Base-by-base conservation (phyloP, 2,329 filamentous ascomycete species). In the Fonsecaea erecta region DNA sequence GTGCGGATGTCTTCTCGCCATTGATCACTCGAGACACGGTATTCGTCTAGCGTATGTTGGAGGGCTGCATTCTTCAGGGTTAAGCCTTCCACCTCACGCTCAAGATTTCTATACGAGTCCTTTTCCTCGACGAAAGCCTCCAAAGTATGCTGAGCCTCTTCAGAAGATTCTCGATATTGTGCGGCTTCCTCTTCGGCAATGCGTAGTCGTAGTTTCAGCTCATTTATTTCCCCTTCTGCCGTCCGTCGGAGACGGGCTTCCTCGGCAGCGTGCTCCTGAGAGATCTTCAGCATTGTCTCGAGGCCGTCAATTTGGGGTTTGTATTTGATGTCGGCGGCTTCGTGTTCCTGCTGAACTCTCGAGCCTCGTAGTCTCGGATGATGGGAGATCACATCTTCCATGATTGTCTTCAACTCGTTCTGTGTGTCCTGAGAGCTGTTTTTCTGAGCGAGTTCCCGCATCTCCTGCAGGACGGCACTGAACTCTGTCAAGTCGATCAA, bases 211-310 rank as follows among this genome's bases (percentile, higher is more conserved):
- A 87, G 84, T 76, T 93, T 88, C n/a, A 88, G 83, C 73, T 93
- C 90, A 4, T 88, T 85, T 14, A 92, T 80, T 66, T 86, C 86
- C 73, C 93, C 90, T 74, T 93, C 90, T 0, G 88, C 88, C 35
- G 86, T 83, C 60, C 89, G 85, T 64, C 90, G 86, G 54, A 79
- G 78, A 52, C 83, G 80, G 65, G 89, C 79, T 71, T 93, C 89
- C 59, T 86, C 79, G 68, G 92, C 89, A 1, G 84, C 84, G 62
- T 84, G 84, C 37, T 83, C 82, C 70, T 92, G 88, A 37, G 89
- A 85, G 9, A 84, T 78, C 65, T 84, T 84, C 52, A 92, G 81
- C 74, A 87, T 87, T 52, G 87, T 87, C 74, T 93, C 90, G 1
- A 93, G 82, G 52, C 91, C 89, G 40, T 84, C 80, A 24, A 91